Evolutionary conservation across 805 yeast genomes (phyloP), one percentile per base, ranked within the genome.

Genomic region (Yueomyces sinensis): DNA sequence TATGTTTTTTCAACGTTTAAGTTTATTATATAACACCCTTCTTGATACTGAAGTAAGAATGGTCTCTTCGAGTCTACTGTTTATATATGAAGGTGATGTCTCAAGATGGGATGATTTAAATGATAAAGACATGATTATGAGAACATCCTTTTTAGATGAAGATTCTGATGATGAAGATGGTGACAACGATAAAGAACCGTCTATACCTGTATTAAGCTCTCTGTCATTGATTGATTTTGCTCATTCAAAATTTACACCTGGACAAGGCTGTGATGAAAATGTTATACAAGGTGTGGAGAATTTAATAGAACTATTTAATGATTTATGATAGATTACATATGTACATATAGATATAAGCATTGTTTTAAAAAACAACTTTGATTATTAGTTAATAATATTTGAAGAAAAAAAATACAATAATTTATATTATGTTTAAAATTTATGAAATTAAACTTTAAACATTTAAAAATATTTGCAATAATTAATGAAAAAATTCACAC

Each of bases 151-250:
- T 14, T 47, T 51, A 3, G 57, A 55, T 13, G 49, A 50, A 4
- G 58, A 51, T 7, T 57, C 48, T 2, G 63, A 52, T 1, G 62
- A 57, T 1, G 60, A 49, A 7, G 57, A 46, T n/a, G 54, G 44
- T 5, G 62, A 55, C 4, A 50, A 46, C 14, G 43, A 31, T 15
- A 22, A 33, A 23, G 18, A n/a, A 37, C 54, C 1, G 3, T 19
- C 22, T 17, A 28, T 22, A 2, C 62, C 68, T 0, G 35, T 34
- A 5, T 51, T 82, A 32, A 77, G 87, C 40, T 58, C 71, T 5
- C 58, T 84, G 34, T 67, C 74, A 27, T 47, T 87, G 32, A 84
- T 91, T 5, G 98, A 91, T 56, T 86, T 91, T 62, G 96, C 96
- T 1, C 97, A 91, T 52, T 72, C 95, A 0, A 69, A 61, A 40